These are phyloP conservation scores for Solanum pennellii DNA, from an alignment of 257 asterid species.

Conservation along the genomic window DNA sequence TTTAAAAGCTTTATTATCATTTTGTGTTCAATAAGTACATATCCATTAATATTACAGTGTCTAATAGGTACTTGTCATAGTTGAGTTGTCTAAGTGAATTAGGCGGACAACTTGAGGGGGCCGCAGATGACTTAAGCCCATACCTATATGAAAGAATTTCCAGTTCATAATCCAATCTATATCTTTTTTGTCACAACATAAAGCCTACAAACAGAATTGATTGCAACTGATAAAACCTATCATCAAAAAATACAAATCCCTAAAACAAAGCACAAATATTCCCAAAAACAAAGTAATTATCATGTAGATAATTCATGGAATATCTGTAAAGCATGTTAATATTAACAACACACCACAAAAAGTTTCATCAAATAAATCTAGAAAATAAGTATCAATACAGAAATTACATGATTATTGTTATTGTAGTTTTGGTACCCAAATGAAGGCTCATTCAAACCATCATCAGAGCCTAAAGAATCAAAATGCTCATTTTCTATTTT, in stretches of 20 bases:
- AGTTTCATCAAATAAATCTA: not conserved
- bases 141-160: not conserved
- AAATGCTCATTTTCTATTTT: not conserved
- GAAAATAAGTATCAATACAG: not conserved
- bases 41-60: no score
- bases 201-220: not conserved
- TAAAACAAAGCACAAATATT: not conserved
- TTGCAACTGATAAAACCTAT: not conserved
- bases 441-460: not conserved
- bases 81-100: no score
- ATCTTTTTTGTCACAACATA: not conserved
- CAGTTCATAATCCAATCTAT: not conserved
- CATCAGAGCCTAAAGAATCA: not conserved
- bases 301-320: not conserved
- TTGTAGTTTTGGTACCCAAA: not conserved
- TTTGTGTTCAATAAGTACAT: no score
- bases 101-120: no score
- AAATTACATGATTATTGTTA: not conserved
- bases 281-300: not conserved
- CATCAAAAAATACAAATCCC: not conserved
- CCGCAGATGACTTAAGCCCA: no score
- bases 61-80: no score
- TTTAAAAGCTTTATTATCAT: no score
- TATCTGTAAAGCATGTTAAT: not conserved
- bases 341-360: not conserved